Evolutionary conservation across 768 basidiomycete species (phyloP).

Genomic region (Rhizopogon vinicolor): DNA sequence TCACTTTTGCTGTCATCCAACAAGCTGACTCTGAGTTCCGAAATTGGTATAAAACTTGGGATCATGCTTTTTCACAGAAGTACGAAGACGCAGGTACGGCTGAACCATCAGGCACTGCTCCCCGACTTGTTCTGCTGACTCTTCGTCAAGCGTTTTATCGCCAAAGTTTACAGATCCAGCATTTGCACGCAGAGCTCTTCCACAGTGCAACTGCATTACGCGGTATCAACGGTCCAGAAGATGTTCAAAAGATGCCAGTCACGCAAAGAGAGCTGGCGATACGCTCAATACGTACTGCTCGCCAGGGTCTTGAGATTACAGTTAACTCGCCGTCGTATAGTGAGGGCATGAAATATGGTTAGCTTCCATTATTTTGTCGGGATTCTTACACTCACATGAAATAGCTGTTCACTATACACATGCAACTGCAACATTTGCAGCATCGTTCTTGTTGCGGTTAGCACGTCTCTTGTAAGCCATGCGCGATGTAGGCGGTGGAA

Average conservation of each 20-base stretch:
- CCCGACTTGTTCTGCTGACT: background rate
- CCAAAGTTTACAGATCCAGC: conserved; percentile 83
- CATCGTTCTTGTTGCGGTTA: conserved; percentile 83
- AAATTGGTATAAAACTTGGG: conserved; percentile 80
- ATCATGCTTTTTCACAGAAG: conserved; percentile 73
- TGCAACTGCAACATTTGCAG: conserved; percentile 90
- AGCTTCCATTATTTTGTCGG: conserved; percentile 13
- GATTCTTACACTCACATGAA: conserved; percentile 3
- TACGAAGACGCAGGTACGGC: conserved; percentile 74
- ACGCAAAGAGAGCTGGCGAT: conserved; percentile 78
- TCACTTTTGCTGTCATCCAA: conserved; percentile 66
- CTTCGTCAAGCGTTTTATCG: conserved; percentile 70
- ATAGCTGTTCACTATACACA: conserved; percentile 88
- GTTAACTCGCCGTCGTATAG: conserved; percentile 80
- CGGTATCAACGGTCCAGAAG: conserved; percentile 81
- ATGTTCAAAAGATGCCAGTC: conserved; percentile 78
- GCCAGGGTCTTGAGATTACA: conserved; percentile 78
- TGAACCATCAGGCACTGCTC: background rate
- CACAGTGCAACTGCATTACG: conserved; percentile 81
- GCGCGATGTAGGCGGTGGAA: background rate
- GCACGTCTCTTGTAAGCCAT: conserved; percentile 79
- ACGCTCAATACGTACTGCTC: conserved; percentile 79
- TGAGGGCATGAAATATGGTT: conserved; percentile 90
- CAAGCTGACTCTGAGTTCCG: conserved; percentile 76
- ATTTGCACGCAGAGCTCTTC: conserved; percentile 80